These are phyloP conservation scores for Jacaranda mimosifolia DNA, from an alignment of 257 asterid species.

Conservation along the genomic window DNA sequence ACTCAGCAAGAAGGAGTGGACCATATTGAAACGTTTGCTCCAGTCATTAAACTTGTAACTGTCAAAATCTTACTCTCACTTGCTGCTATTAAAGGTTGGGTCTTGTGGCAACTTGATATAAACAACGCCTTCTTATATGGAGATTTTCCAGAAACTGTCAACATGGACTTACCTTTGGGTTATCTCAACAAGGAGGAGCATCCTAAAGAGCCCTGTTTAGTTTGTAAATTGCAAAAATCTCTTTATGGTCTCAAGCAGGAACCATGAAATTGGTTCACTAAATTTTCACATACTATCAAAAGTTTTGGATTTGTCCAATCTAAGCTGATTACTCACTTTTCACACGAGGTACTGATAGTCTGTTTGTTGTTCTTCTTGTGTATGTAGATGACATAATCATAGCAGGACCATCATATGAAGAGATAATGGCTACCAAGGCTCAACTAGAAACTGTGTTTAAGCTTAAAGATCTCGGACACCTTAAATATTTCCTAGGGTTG, in stretches of 20 bases:
- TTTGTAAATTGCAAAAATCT: no score
- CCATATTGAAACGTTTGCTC: no score
- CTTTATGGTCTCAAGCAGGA: background rate
- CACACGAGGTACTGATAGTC: background rate
- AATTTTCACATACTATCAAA: background rate
- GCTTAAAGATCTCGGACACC: background rate
- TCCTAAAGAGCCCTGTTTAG: no score
- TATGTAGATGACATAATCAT: background rate
- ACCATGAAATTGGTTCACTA: background rate
- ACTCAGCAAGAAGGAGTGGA: no score
- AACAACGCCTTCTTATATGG: no score
- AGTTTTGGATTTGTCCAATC: background rate
- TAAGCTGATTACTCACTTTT: background rate
- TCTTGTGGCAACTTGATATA: no score
- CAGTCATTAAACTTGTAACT: no score
- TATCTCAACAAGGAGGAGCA: no score
- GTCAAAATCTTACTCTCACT: no score
- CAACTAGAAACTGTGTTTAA: background rate
- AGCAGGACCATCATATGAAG: background rate
- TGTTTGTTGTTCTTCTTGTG: background rate
- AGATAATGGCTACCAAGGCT: background rate
- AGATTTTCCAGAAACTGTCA: no score
- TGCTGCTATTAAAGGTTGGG: no score
- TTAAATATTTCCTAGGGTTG: background rate
- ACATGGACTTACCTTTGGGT: no score